phyloP scores from a whole-genome alignment of 805 yeast genomes.

The Saccharomycopsis sp. region DNA sequence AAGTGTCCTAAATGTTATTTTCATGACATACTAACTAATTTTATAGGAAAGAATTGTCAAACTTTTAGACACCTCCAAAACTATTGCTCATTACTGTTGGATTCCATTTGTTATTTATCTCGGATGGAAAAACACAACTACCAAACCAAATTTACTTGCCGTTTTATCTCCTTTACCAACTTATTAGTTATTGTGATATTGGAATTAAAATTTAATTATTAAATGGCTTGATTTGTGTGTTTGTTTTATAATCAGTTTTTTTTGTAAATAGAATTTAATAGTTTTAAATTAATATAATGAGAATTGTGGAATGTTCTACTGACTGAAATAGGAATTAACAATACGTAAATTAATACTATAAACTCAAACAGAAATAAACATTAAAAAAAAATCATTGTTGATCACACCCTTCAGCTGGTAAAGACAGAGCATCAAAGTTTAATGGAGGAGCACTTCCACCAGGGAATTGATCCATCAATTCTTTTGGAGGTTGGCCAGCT shows the following conservation, averaged over 20 bases:
- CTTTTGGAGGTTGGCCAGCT: constrained; percentile 73
- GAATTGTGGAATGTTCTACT: no score
- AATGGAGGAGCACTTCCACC: constrained; percentile 28
- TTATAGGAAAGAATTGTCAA: constrained; percentile 75
- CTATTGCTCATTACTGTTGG: constrained; percentile 92
- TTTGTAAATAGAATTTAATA: no score
- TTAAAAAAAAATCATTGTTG: constrained; percentile 8
- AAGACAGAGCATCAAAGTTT: constrained; percentile 14
- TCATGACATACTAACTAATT: constrained; percentile 2
- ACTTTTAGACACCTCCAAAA: constrained; percentile 72
- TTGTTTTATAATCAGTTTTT: no score
- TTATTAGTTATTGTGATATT: no score
- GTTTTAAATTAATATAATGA: no score
- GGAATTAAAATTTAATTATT: no score
- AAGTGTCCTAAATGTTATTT: not conserved
- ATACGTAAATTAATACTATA: no score
- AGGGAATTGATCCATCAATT: constrained; percentile 44
- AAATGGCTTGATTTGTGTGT: no score
- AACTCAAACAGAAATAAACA: no score
- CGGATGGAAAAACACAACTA: constrained; percentile 75
- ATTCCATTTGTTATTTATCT: constrained; percentile 89
- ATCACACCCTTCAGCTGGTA: constrained; percentile 7
- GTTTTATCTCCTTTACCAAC: constrained; percentile 73
- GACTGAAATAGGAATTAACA: no score
- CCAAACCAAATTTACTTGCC: constrained; percentile 67